These are phyloP conservation scores for Hypoxylon fragiforme DNA, from an alignment of 495 filamentous ascomycete genomes.

Conservation along the genomic window DNA sequence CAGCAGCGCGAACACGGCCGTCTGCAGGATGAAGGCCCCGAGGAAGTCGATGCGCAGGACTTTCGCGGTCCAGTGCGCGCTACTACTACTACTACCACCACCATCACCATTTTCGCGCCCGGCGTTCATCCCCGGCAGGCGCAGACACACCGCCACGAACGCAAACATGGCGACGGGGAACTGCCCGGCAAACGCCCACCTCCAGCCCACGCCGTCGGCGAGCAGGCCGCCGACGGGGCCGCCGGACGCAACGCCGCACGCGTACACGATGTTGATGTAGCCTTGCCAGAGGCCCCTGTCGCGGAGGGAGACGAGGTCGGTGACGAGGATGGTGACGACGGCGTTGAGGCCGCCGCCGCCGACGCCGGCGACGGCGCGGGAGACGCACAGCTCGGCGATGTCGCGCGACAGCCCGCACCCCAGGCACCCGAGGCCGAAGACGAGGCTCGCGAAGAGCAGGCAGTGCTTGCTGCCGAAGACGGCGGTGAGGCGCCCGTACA, in stretches of 20 bases:
- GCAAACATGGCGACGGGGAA: constrained; percentile 71
- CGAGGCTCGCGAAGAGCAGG: constrained; percentile 70
- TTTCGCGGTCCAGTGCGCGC: constrained; percentile 48
- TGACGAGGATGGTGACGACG: constrained; percentile 75
- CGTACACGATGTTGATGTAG: constrained; percentile 78
- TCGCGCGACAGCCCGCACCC: constrained; percentile 71
- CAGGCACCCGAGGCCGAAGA: constrained; percentile 75
- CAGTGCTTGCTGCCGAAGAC: constrained; percentile 82
- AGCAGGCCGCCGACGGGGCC: constrained; percentile 78
- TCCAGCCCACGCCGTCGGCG: constrained; percentile 78
- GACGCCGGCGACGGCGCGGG: constrained; percentile 65
- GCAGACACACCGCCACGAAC: constrained; percentile 62
- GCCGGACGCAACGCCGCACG: constrained; percentile 68
- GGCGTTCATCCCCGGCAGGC: constrained; percentile 62
- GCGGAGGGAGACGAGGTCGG: constrained; percentile 75
- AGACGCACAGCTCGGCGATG: constrained; percentile 71
- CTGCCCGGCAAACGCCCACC: constrained; percentile 79
- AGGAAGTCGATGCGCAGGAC: constrained; percentile 78
- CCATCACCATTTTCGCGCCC: no score
- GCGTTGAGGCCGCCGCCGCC: constrained; percentile 88
- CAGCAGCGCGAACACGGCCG: constrained; percentile 71
- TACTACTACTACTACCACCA: no score
- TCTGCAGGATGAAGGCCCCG: constrained; percentile 70
- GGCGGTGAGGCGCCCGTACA: constrained; percentile 78
- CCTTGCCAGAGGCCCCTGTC: constrained; percentile 82